Evolutionary conservation across 345 rosid genomes (phyloP).

Genomic region (Draba incana): DNA sequence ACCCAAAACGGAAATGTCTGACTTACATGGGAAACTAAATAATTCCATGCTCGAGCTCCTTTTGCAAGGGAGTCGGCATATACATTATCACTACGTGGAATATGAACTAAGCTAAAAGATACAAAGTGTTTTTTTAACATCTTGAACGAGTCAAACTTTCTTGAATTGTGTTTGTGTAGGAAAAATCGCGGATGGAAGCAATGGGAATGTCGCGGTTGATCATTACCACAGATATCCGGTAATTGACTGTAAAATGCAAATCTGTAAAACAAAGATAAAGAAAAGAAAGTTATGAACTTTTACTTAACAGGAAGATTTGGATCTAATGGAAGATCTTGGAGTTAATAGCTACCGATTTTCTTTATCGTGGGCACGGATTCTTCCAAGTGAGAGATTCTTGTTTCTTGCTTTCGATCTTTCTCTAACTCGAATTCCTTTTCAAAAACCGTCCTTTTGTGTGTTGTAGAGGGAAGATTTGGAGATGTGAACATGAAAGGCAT

Average conservation of each 20-base stretch:
- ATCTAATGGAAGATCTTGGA: slow-evolving; percentile 53
- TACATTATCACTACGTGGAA: too few relatives aligned
- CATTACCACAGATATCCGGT: slow-evolving; percentile 72
- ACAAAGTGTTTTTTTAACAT: too few relatives aligned
- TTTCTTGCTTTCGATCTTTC: neutral
- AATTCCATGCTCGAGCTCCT: too few relatives aligned
- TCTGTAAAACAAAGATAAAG: neutral
- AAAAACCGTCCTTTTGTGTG: neutral
- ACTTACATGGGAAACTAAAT: too few relatives aligned
- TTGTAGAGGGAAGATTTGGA: slow-evolving; percentile 72
- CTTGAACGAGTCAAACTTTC: neutral
- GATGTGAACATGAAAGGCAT: slow-evolving; percentile 64
- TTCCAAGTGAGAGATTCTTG: slow-evolving; percentile 56
- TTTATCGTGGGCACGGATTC: slow-evolving; percentile 76
- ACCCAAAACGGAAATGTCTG: too few relatives aligned
- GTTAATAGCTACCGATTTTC: slow-evolving; percentile 75
- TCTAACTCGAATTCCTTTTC: neutral
- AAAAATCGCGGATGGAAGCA: slow-evolving; percentile 59
- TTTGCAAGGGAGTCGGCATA: too few relatives aligned
- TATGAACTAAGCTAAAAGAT: too few relatives aligned
- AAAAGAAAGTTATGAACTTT: neutral
- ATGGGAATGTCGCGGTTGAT: slow-evolving; percentile 67
- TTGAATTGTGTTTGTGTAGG: slow-evolving; percentile 41
- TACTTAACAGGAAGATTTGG: slow-evolving; percentile 38
- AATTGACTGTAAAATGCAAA: neutral